These are phyloP conservation scores for Leptographium procerum DNA, from an alignment of 2,329 filamentous ascomycete genomes.

Conservation along the genomic window DNA sequence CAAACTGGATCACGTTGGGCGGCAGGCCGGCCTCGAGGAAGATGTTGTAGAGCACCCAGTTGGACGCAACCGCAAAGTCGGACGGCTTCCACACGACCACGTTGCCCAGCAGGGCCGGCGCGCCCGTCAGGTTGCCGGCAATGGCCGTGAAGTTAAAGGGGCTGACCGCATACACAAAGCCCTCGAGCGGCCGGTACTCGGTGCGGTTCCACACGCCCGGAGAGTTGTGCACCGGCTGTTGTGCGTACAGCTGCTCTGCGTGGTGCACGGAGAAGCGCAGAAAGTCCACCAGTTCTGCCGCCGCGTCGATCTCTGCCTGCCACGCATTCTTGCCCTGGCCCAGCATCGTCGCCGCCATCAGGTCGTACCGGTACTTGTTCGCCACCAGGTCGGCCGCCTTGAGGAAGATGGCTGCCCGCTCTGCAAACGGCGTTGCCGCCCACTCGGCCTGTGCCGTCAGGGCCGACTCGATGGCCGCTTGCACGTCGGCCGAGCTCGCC, in stretches of 20 bases:
- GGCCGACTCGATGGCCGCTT: slow-evolving; percentile 69
- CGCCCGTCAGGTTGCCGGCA: slow-evolving; percentile 71
- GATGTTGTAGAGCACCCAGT: slow-evolving; percentile 84
- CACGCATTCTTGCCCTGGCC: slow-evolving; percentile 97
- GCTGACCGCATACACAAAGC: slow-evolving; percentile 87
- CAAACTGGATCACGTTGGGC: slow-evolving; percentile 82
- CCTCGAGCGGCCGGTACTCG: slow-evolving; percentile 82
- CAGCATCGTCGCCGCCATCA: slow-evolving; percentile 93
- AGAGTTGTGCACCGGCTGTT: slow-evolving; percentile 76
- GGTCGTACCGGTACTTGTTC: slow-evolving; percentile 88
- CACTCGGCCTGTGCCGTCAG: slow-evolving; percentile 77
- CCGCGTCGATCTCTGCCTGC: slow-evolving; percentile 97
- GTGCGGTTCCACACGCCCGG: slow-evolving; percentile 83
- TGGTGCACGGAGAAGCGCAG: slow-evolving; percentile 90
- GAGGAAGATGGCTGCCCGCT: slow-evolving; percentile 85
- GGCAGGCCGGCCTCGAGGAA: slow-evolving; percentile 85
- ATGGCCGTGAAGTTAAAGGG: slow-evolving; percentile 98
- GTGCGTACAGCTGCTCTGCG: slow-evolving; percentile 78
- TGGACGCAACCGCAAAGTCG: slow-evolving; percentile 76
- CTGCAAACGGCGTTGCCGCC: slow-evolving; percentile 78
- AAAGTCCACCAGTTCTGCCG: slow-evolving; percentile 87
- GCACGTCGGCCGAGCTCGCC: slow-evolving; percentile 65
- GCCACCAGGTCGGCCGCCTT: slow-evolving; percentile 88
- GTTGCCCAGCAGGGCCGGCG: slow-evolving; percentile 83
- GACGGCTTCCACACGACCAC: slow-evolving; percentile 97